These are phyloP conservation scores for Stropharia rugosoannulata DNA, from an alignment of 768 basidiomycete species.

Conservation along the genomic window DNA sequence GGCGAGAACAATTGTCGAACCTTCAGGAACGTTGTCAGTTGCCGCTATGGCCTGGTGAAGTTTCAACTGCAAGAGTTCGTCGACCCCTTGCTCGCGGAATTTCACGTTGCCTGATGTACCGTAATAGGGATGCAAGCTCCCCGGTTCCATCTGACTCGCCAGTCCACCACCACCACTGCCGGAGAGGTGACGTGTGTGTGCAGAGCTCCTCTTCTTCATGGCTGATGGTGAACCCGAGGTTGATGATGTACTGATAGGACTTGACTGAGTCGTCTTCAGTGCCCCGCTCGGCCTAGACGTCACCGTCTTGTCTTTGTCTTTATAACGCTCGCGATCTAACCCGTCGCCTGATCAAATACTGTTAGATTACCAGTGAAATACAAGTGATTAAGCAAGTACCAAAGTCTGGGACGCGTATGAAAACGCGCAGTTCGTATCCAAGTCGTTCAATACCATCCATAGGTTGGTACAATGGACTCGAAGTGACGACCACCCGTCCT, in stretches of 20 bases:
- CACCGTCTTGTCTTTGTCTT: constrained; percentile 21
- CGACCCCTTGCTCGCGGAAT: constrained; percentile 91
- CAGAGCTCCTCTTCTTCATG: constrained; percentile 13
- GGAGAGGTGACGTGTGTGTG: constrained; percentile 24
- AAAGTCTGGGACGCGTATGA: constrained; percentile 67
- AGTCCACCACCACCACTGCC: constrained; percentile 26
- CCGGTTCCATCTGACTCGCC: constrained; percentile 19
- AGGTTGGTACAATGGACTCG: constrained; percentile 82
- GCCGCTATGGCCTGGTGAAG: constrained; percentile 82
- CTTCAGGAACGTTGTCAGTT: constrained; percentile 60
- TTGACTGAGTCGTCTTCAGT: constrained; percentile 16
- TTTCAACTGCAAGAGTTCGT: constrained; percentile 92
- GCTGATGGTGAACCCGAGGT: constrained; percentile 5
- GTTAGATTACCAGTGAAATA: not conserved
- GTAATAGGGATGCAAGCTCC: constrained; percentile 14
- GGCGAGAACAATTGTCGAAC: constrained; percentile 84
- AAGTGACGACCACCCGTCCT: constrained; percentile 74
- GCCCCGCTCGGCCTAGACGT: constrained; percentile 13
- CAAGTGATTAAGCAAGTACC: constrained; percentile 27
- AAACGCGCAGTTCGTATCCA: constrained; percentile 74
- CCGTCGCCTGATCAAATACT: constrained; percentile 40
- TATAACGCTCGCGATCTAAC: constrained; percentile 47
- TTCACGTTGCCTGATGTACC: constrained; percentile 40
- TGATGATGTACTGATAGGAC: constrained; percentile 9
- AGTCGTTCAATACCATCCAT: constrained; percentile 71